These are phyloP conservation scores for Lachancea cidri DNA, from an alignment of 805 yeast genomes.

Conservation along the genomic window DNA sequence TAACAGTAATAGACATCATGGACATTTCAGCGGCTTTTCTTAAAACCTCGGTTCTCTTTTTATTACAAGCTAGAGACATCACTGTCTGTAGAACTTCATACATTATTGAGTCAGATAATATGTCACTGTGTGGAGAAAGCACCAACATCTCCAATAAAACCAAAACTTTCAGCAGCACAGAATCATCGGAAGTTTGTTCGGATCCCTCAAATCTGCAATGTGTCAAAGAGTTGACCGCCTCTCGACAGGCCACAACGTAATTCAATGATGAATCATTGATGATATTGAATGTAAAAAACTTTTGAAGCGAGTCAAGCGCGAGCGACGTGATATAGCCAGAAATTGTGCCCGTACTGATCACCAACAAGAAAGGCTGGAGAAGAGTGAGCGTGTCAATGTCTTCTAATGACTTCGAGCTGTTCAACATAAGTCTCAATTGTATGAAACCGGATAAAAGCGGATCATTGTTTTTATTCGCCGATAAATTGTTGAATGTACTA, in stretches of 20 bases:
- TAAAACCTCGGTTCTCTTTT: constrained; percentile 82
- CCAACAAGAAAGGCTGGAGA: constrained; percentile 79
- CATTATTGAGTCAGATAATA: constrained; percentile 75
- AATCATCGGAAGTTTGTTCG: constrained; percentile 88
- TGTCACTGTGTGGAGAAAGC: constrained; percentile 54
- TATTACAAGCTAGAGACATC: constrained; percentile 85
- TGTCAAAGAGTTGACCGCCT: constrained; percentile 55
- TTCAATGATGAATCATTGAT: constrained; percentile 52
- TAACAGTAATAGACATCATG: constrained; percentile 61
- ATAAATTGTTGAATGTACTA: constrained; percentile 30
- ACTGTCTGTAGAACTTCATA: constrained; percentile 90
- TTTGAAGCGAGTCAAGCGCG: constrained; percentile 70
- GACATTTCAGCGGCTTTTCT: constrained; percentile 86
- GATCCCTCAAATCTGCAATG: constrained; percentile 96
- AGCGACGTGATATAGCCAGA: constrained; percentile 81
- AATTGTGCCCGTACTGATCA: constrained; percentile 77
- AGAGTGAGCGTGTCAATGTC: constrained; percentile 67
- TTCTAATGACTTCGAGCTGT: constrained; percentile 46
- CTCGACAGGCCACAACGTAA: constrained; percentile 52
- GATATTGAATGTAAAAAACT: constrained; percentile 65
- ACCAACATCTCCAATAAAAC: constrained; percentile 65
- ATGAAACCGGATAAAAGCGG: constrained; percentile 77
- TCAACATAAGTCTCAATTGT: constrained; percentile 67
- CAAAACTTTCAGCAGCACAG: constrained; percentile 79
- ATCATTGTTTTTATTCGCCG: constrained; percentile 36